These are phyloP conservation scores for Penicillium chermesinum DNA, from an alignment of 495 filamentous ascomycete species.

Conservation along the genomic window DNA sequence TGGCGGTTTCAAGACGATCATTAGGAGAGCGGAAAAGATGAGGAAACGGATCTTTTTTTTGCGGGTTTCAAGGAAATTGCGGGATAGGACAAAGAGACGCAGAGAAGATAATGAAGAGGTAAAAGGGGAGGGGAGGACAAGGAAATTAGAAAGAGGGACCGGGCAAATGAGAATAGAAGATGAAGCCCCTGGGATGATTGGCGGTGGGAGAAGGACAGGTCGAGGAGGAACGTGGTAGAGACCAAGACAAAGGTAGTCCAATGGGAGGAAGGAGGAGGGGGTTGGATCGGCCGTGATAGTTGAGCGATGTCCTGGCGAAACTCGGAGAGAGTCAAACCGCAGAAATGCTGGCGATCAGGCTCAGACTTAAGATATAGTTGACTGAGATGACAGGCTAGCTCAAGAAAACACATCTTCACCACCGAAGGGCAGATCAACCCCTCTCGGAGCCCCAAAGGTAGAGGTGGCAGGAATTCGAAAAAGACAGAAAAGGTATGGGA, in stretches of 20 bases:
- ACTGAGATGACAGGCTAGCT: neutral
- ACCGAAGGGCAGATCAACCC: neutral
- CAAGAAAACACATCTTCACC: too few relatives aligned
- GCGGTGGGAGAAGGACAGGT: constrained; percentile 1
- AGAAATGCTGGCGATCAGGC: neutral
- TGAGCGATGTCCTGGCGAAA: constrained; percentile 48
- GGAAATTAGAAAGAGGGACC: constrained; percentile 5
- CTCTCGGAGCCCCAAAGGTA: constrained; percentile 1
- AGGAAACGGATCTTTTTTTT: constrained; percentile 15
- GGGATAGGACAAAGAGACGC: constrained; percentile 2
- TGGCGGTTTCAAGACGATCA: constrained; percentile 8
- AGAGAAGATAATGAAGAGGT: constrained; percentile 3
- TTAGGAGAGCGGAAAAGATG: constrained; percentile 14
- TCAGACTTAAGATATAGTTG: neutral
- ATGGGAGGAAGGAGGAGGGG: neutral
- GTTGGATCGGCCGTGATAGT: constrained; percentile 26
- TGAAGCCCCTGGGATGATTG: constrained; percentile 1
- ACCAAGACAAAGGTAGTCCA: constrained; percentile 1
- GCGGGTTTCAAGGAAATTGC: constrained; percentile 10
- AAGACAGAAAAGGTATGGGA: constrained; percentile 43
- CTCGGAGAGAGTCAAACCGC: neutral
- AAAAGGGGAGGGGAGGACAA: neutral
- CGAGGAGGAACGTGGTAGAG: constrained; percentile 15
- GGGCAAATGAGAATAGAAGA: constrained; percentile 1
- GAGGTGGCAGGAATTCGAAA: constrained; percentile 37